Evolutionary conservation across 2,329 filamentous ascomycete genomes (phyloP).

Genomic region (Phoma sp.): DNA sequence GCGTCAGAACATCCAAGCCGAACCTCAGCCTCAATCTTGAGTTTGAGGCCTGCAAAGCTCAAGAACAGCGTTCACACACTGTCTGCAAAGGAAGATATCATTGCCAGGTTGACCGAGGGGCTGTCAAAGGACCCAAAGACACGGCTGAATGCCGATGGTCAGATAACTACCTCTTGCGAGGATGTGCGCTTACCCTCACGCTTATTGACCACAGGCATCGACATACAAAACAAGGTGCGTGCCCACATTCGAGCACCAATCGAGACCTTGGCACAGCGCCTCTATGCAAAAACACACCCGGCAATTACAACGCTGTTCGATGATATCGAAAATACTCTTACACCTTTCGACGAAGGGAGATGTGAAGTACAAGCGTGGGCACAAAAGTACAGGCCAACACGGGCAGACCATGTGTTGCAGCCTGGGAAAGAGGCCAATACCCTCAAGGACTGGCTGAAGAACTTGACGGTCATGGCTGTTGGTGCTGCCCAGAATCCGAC

Average conservation of each 20-base stretch:
- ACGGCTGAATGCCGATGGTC: neutral
- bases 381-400: constrained; percentile 81
- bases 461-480: constrained; percentile 77
- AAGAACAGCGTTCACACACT: constrained; percentile 45
- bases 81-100: constrained; percentile 33
- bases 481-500: constrained; percentile 58
- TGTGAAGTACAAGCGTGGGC: constrained; percentile 78
- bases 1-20: neutral
- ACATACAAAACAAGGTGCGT: constrained; percentile 50
- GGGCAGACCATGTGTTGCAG: constrained; percentile 76
- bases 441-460: constrained; percentile 80
- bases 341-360: constrained; percentile 78
- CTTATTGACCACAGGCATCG: constrained; percentile 43
- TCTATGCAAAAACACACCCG: constrained; percentile 54
- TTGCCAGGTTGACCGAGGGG: constrained; percentile 28
- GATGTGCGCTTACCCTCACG: constrained; percentile 44
- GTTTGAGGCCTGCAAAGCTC: constrained; percentile 43
- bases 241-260: constrained; percentile 26
- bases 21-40: neutral
- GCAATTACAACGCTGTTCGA: constrained; percentile 65
- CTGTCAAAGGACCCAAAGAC: constrained; percentile 13
- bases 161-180: constrained; percentile 25
- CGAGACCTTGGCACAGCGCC: constrained; percentile 8
- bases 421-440: constrained; percentile 70
- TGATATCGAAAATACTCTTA: constrained; percentile 66